A percentile compares a stretch with the other conserved stretches of the same genome.
Evolutionary conservation across 129 eudicot genomes (phyloP).

Genomic region (Pseudognaphalium luteoalbum): DNA sequence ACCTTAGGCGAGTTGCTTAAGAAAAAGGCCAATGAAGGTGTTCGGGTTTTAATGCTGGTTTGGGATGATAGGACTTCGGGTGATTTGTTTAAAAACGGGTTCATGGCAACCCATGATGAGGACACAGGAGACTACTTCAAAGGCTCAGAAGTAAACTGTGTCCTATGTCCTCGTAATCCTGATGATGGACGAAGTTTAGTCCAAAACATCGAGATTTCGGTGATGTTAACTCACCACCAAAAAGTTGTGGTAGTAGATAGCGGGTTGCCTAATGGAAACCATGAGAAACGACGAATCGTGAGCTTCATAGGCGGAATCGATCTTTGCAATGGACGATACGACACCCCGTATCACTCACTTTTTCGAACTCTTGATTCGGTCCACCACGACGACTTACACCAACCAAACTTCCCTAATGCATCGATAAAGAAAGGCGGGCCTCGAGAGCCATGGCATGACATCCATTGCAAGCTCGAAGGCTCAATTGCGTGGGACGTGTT

Average conservation of each 20-base stretch:
- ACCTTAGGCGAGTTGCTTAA: conserved; percentile 77
- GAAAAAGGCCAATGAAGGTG: conserved; percentile 83
- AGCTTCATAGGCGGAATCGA: conserved; percentile 85
- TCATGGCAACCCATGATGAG: conserved; percentile 89
- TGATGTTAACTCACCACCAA: conserved; percentile 92
- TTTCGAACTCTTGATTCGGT: conserved; percentile 60
- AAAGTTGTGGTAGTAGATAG: conserved; percentile 73
- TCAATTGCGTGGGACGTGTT: conserved; percentile 85
- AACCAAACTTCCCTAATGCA: conserved; percentile 57
- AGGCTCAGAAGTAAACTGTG: conserved; percentile 66
- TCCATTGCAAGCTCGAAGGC: conserved; percentile 75
- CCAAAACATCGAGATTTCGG: conserved; percentile 54
- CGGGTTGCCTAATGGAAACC: conserved; percentile 59
- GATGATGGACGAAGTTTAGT: conserved; percentile 78
- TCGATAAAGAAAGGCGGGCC: conserved; percentile 81
- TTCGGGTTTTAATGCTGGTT: conserved; percentile 79
- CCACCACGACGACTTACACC: conserved; percentile 83
- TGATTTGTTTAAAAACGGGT: conserved; percentile 57
- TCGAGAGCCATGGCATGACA: conserved; percentile 92
- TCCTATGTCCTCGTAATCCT: conserved; percentile 83
- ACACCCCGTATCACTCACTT: conserved; percentile 71
- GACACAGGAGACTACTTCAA: conserved; percentile 62
- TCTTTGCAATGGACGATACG: conserved; percentile 87
- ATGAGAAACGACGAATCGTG: conserved; percentile 59
- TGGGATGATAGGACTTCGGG: conserved; percentile 93